Evolutionary conservation across 2,329 filamentous ascomycete species (phyloP).

Genomic region (Xylariaceae sp.): DNA sequence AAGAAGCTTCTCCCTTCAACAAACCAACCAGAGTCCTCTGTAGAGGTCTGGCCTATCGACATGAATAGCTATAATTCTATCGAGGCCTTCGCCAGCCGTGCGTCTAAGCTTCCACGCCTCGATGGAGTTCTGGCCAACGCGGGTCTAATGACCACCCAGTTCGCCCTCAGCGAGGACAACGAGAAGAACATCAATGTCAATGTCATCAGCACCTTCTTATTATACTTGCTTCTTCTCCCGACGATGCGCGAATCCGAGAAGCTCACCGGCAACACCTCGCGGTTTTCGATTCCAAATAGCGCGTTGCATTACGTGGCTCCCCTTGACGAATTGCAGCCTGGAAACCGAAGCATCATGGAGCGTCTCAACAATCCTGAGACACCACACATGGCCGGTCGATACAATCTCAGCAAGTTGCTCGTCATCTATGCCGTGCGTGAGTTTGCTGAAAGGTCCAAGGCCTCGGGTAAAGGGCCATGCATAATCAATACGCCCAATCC

Average conservation of each 20-base stretch:
- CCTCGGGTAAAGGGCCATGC: constrained; percentile 21
- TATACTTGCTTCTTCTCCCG: constrained; percentile 42
- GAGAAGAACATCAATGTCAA: constrained; percentile 56
- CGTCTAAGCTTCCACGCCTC: constrained; percentile 46
- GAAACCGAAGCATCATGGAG: constrained; percentile 35
- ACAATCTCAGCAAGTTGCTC: constrained; percentile 44
- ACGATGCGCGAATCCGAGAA: constrained; percentile 38
- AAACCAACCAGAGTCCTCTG: constrained; percentile 16
- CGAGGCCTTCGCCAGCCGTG: constrained; percentile 46
- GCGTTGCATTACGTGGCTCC: constrained; percentile 35
- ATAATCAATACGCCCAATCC: constrained; percentile 51
- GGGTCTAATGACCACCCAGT: constrained; percentile 49
- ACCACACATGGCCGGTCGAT: constrained; percentile 40
- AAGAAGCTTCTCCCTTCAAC: constrained; percentile 39
- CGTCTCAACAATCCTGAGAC: constrained; percentile 40
- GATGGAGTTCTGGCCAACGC: constrained; percentile 54
- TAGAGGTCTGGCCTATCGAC: constrained; percentile 54
- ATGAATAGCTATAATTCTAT: constrained; percentile 50
- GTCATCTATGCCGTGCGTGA: constrained; percentile 43
- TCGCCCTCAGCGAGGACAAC: constrained; percentile 49
- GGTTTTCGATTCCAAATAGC: constrained; percentile 36
- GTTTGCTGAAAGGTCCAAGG: constrained; percentile 31
- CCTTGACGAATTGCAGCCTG: constrained; percentile 34
- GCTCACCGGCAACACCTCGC: constrained; percentile 14
- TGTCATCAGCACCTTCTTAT: constrained; percentile 40